Evolutionary conservation across 352 stramenopile genomes (phyloP).

Genomic region (Globisporangium iwayamae): DNA sequence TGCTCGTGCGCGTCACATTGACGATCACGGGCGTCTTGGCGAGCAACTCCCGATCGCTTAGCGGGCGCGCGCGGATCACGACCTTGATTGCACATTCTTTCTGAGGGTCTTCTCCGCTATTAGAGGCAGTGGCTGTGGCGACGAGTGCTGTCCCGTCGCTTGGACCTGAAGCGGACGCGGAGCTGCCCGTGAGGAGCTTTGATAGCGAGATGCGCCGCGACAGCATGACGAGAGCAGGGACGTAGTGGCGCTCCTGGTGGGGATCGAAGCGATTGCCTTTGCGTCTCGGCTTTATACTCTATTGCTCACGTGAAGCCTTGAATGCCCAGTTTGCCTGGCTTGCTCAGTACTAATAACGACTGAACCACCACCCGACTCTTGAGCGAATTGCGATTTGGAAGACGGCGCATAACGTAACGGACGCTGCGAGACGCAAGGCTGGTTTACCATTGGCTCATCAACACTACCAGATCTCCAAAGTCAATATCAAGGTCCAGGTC

Average conservation of each 20-base stretch:
- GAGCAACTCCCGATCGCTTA: conserved; percentile 54
- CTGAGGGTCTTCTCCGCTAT: conserved; percentile 16
- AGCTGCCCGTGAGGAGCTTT: conserved; percentile 17
- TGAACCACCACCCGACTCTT: neutral
- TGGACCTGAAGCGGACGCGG: neutral
- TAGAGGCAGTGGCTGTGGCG: neutral
- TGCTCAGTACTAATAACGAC: neutral
- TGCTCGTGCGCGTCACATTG: conserved; percentile 32
- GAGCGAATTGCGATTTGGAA: too few species aligned
- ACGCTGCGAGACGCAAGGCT: too few species aligned
- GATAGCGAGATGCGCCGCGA: conserved; percentile 19
- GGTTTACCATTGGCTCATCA: too few species aligned
- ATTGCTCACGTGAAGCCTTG: too few species aligned
- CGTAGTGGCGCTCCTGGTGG: neutral
- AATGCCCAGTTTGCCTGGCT: too few species aligned
- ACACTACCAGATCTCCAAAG: too few species aligned
- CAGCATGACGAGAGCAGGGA: conserved; percentile 2
- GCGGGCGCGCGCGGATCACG: conserved; percentile 64
- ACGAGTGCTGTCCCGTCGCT: neutral
- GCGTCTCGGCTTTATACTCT: neutral
- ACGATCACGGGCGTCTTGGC: conserved; percentile 51
- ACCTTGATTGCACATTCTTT: conserved; percentile 64
- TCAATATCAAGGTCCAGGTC: too few species aligned
- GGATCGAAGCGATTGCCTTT: neutral
- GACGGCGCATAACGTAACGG: too few species aligned